phyloP scores from a whole-genome alignment of 2,329 filamentous ascomycete genomes.

The Bipolaris bicolor region DNA sequence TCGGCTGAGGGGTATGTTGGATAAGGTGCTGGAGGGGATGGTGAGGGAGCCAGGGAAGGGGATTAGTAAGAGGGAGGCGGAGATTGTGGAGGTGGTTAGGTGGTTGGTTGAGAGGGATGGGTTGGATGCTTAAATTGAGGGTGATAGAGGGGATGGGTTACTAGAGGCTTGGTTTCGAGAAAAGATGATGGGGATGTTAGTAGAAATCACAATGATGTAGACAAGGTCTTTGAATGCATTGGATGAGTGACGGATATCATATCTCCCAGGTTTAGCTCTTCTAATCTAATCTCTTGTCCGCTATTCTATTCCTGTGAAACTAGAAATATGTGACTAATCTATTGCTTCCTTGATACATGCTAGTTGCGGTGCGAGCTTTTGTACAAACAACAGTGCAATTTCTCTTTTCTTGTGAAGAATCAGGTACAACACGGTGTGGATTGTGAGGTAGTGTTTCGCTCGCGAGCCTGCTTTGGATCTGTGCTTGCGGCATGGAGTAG shows the following conservation, averaged over 20 bases:
- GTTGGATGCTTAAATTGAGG: constrained; percentile 61
- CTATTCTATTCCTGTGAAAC: too few species aligned
- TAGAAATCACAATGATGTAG: too few species aligned
- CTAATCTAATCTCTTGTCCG: too few species aligned
- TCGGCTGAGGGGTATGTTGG: constrained; percentile 82
- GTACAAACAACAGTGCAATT: not conserved
- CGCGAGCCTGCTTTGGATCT: not conserved
- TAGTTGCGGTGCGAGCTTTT: too few species aligned
- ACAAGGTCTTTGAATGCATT: too few species aligned
- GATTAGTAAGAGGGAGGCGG: constrained; percentile 55
- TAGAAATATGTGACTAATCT: too few species aligned
- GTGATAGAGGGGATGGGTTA: too few species aligned
- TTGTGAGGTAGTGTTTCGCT: not conserved
- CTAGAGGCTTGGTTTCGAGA: not conserved
- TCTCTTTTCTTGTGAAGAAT: not conserved
- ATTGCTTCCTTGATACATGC: not conserved
- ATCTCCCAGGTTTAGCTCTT: too few species aligned
- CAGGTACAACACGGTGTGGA: not conserved
- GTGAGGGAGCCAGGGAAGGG: constrained; percentile 75
- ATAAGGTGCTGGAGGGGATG: constrained; percentile 79
- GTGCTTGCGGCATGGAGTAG: not conserved
- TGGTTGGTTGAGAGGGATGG: constrained; percentile 89
- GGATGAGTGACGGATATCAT: too few species aligned
- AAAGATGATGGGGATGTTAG: not conserved
- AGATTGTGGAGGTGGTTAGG: constrained; percentile 77